A percentile compares a stretch with the other conserved stretches of the same genome.
phyloP scores from a whole-genome alignment of 257 asterid species.

The Solanum ossicruentum region DNA sequence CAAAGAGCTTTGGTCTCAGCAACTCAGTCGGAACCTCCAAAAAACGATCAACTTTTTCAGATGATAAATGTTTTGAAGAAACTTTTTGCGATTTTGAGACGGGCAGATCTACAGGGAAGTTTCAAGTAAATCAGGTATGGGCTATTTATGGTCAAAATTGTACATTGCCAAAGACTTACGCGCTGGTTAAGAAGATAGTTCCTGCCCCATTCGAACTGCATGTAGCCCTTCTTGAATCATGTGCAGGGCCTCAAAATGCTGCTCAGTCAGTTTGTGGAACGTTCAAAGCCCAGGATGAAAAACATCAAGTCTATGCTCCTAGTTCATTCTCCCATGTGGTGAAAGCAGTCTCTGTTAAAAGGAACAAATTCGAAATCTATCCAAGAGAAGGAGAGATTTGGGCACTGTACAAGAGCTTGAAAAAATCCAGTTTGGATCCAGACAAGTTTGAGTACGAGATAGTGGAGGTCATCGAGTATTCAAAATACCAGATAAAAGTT shows the following conservation, averaged over 20 bases:
- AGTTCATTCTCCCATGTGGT: conserved; percentile 12
- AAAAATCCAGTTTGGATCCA: not conserved
- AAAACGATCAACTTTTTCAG: not conserved
- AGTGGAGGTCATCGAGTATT: conserved; percentile 5
- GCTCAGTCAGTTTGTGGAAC: conserved; percentile 5
- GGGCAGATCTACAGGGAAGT: not conserved
- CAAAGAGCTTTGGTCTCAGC: not conserved
- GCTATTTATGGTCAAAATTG: conserved; percentile 7
- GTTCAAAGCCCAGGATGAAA: not conserved
- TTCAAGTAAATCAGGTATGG: conserved; percentile 10
- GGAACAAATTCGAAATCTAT: not conserved
- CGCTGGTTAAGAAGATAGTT: conserved; percentile 7
- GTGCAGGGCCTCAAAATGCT: not conserved
- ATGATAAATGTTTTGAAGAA: not conserved
- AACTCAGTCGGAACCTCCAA: not conserved
- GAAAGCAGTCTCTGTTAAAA: not conserved
- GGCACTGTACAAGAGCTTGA: conserved; percentile 13
- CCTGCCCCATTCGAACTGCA: not conserved
- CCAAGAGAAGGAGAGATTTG: conserved; percentile 19
- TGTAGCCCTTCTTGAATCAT: conserved; percentile 2
- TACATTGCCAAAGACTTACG: conserved; percentile 8
- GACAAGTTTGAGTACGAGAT: conserved; percentile 7
- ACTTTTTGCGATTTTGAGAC: not conserved
- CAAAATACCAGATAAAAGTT: not conserved
- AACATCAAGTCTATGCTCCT: not conserved